These are phyloP conservation scores for Kuraishia borneana DNA, from an alignment of 805 yeast genomes.

Conservation along the genomic window DNA sequence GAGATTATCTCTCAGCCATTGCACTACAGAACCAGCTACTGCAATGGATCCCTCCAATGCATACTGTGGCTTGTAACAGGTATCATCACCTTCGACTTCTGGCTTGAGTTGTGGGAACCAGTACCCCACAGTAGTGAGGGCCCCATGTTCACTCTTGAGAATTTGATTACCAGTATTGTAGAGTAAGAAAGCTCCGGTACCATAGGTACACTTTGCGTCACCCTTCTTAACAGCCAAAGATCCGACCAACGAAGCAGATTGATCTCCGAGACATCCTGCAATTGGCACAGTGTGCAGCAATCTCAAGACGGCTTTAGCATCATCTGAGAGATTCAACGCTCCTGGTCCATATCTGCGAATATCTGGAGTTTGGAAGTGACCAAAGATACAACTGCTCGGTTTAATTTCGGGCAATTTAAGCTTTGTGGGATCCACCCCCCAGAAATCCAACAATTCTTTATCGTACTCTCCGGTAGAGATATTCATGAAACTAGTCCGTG, in stretches of 20 bases:
- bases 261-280: conserved; percentile 90
- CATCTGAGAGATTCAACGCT: conserved; percentile 33
- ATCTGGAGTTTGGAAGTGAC: conserved; percentile 55
- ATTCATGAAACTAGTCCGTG: conserved; percentile 85
- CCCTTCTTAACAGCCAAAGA: conserved; percentile 79
- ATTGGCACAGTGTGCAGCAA: conserved; percentile 56
- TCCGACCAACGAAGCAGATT: conserved; percentile 87
- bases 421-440: conserved; percentile 64
- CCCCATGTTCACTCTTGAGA: conserved; percentile 66
- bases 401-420: conserved; percentile 66
- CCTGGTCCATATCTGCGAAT: conserved; percentile 39
- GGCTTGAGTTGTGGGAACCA: conserved; percentile 68
- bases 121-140: conserved; percentile 81
- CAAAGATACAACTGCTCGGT: conserved; percentile 71
- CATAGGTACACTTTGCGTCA: conserved; percentile 90
- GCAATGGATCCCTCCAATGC: conserved; percentile 95
- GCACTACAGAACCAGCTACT: conserved; percentile 89
- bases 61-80: conserved; percentile 53
- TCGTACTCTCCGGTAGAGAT: conserved; percentile 69
- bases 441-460: conserved; percentile 59
- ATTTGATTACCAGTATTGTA: conserved; percentile 77
- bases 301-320: conserved; percentile 36
- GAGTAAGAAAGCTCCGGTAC: conserved; percentile 88
- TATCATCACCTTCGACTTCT: conserved; percentile 20
- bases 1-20: conserved; percentile 89